A percentile compares a stretch with the other conserved stretches of the same genome.
Conservation (phyloP, 352 stramenopile genomes). For the Globisporangium splendens region DNA sequence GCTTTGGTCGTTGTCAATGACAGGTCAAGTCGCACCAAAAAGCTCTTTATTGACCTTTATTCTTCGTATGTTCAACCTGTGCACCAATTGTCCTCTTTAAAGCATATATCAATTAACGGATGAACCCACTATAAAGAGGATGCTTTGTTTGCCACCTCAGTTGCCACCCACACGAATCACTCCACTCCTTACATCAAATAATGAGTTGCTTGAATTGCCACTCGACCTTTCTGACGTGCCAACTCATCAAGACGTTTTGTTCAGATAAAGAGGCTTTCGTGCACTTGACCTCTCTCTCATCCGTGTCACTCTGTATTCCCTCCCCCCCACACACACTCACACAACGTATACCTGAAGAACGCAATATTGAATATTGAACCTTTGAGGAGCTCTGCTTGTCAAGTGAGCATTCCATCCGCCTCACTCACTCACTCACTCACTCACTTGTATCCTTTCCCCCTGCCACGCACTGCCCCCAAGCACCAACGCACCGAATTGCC, state of each 20-base stretch:
- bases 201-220: no score
- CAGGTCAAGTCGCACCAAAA: no score
- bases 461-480: neutral
- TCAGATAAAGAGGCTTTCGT: neutral
- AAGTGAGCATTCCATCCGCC: neutral
- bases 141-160: no score
- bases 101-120: neutral
- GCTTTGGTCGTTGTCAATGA: no score
- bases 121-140: neutral
- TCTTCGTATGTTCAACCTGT: no score
- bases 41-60: no score
- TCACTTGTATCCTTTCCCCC: neutral
- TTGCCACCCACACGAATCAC: no score
- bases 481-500: neutral
- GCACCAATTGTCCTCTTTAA: no score
- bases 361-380: conserved; percentile 8
- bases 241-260: no score
- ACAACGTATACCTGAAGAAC: conserved; percentile 8
- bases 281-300: neutral
- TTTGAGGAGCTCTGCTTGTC: neutral
- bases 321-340: neutral
- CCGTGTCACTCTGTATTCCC: neutral
- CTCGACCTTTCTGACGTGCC: no score
- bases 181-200: no score
- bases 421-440: no score